Evolutionary conservation across 2,329 filamentous ascomycete genomes (phyloP).

Genomic region (Pseudovirgaria hyperparasitica): DNA sequence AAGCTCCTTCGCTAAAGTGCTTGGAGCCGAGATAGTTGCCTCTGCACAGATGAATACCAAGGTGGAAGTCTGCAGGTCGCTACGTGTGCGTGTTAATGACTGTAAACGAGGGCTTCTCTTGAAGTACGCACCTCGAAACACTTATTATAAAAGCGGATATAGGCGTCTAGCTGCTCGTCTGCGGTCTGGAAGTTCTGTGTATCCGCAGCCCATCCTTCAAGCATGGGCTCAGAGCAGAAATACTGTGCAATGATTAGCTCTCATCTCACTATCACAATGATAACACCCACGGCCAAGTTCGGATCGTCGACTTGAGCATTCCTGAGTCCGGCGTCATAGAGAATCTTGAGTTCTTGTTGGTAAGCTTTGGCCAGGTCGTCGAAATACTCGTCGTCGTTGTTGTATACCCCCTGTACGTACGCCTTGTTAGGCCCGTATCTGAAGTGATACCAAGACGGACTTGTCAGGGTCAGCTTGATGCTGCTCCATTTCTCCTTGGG

Average conservation of each 20-base stretch:
- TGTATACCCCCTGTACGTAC: slow-evolving; percentile 33
- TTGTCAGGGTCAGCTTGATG: slow-evolving; percentile 55
- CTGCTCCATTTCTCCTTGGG: slow-evolving; percentile 49
- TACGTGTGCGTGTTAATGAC: too few species aligned
- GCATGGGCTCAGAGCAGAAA: slow-evolving; percentile 24
- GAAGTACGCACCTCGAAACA: too few species aligned
- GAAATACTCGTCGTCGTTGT: slow-evolving; percentile 35
- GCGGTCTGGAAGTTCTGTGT: slow-evolving; percentile 53
- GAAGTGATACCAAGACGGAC: slow-evolving; percentile 58
- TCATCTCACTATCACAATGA: background rate
- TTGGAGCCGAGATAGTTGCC: slow-evolving; percentile 35
- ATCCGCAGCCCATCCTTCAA: slow-evolving; percentile 39
- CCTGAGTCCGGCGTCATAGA: slow-evolving; percentile 32
- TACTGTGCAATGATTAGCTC: slow-evolving; percentile 6
- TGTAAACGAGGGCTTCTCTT: too few species aligned
- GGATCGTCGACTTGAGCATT: slow-evolving; percentile 39
- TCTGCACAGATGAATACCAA: slow-evolving; percentile 62
- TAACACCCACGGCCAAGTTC: slow-evolving; percentile 22
- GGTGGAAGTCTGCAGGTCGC: slow-evolving; percentile 56
- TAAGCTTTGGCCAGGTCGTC: slow-evolving; percentile 34
- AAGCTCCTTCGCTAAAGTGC: slow-evolving; percentile 35
- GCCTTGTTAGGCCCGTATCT: slow-evolving; percentile 42
- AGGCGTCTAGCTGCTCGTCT: slow-evolving; percentile 60
- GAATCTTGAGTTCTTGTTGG: slow-evolving; percentile 31
- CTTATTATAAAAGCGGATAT: slow-evolving; percentile 67